Base-by-base conservation (phyloP, 306 rosid genomes). In the Cucumis cinereus region DNA sequence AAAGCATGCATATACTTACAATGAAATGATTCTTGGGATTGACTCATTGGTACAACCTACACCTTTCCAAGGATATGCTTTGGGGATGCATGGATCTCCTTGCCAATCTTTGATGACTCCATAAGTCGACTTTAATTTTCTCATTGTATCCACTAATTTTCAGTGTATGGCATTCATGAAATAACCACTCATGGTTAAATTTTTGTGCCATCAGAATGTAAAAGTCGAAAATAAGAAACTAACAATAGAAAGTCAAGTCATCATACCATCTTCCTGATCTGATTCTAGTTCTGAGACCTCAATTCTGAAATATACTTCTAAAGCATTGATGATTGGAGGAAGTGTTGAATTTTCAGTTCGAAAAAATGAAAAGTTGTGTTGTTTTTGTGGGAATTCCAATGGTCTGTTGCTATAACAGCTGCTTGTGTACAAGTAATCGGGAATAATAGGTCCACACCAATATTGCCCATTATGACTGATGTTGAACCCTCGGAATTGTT, bases 1-100 rank as follows among this genome's bases (percentile, higher is more conserved):
- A 70, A 43, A 43, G 58, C 12, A 70, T 15, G 17, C 22, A 69
- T n/a, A 17, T 17, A 74, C 88, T 79, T 47, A 87, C 90, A 87
- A 28, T 15, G 85, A 83, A 54, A 20, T 79, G 50, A 87, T 76
- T 58, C 82, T 83, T 53, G 91, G 82, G 45, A 45, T 50, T 36
- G 30, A 38, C 7, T 16, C 75, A 8, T 47, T 15, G 63, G 36
- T 85, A 54, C 89, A 85, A 8, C 9, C 33, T 7, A 87, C 45
- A 61, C 86, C 83, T 5, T 77, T 77, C 91, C 87, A 87, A 9
- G 77, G 30, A 33, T 36, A 54, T 5, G 19, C 16, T 10, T 4
- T 13, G 3, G 87, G 89, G 78, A 52, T 24, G 47, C 88, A 87
- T 8, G 88, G 88, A 43, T 85, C 90, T 15, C 83, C 87, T 80